Evolutionary conservation across 768 basidiomycete species (phyloP).

Genomic region (Mycena epipterygia): DNA sequence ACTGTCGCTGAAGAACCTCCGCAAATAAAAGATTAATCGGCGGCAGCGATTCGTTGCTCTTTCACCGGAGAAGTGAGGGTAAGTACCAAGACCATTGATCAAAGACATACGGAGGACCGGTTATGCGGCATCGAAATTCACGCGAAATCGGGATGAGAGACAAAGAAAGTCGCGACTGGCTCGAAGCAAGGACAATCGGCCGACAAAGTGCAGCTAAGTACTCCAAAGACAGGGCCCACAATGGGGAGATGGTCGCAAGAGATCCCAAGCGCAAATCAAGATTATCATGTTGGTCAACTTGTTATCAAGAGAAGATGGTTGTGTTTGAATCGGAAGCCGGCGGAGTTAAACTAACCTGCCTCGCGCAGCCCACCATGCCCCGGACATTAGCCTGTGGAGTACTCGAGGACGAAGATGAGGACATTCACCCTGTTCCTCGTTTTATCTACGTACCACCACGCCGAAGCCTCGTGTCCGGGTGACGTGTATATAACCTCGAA

Average conservation of each 20-base stretch:
- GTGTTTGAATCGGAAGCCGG: conserved; percentile 1
- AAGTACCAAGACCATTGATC: background rate
- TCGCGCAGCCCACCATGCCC: background rate
- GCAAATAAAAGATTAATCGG: conserved; percentile 34
- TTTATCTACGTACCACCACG: background rate
- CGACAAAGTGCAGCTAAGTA: background rate
- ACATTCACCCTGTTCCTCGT: background rate
- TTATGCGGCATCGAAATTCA: conserved; percentile 12
- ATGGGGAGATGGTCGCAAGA: background rate
- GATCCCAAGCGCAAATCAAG: conserved; percentile 12
- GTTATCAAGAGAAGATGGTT: background rate
- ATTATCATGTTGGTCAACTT: conserved; percentile 24
- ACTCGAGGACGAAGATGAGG: background rate
- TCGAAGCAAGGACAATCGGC: conserved; percentile 10
- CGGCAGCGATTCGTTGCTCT: conserved; percentile 21
- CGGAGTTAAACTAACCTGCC: background rate
- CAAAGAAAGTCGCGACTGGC: background rate
- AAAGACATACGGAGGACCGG: conserved; percentile 30
- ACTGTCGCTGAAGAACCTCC: conserved; percentile 33
- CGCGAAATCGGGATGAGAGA: background rate
- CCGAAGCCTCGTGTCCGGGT: conserved; percentile 32
- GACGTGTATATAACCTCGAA: conserved; percentile 33
- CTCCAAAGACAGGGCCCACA: background rate
- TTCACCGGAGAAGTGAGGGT: conserved; percentile 9
- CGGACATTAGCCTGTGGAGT: background rate